Base-by-base conservation (phyloP, 73 alveolate species). In the Loxodes magnus region DNA sequence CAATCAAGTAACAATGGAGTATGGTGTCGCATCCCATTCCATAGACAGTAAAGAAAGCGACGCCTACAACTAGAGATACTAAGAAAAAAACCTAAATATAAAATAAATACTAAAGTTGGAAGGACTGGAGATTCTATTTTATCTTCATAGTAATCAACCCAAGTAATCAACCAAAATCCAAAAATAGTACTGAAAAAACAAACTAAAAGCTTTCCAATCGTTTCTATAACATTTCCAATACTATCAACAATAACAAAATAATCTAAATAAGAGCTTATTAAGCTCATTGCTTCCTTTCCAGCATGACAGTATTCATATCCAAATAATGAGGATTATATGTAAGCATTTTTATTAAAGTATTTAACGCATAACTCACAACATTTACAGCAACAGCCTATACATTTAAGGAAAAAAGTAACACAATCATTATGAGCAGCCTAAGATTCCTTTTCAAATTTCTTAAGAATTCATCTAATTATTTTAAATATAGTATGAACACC, bases 11-110 rank as follows among this genome's bases (percentile, higher is more conserved):
- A 51, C 92, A 82, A 17, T 76, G 88, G 37, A 86, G 79, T 57
- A 90, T 81, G 58, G 98, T 72, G 73, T 71, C 91, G 42, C 95
- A 73, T 31, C 95, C 75, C 88, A 84, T 77, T 24, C 87, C 73
- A 62, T 72, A 79, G 62, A 90, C 86, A 44, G 74, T 41, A 79
- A 90, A 62, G 78, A 84, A 79, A 35, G 85, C 75, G 10, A 77
- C 51, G 19, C 88, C 84, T 12, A 86, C 65, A 41, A 86, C 69
- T 44, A 77, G 79, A 16, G 94, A 87, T 28, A 90, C 71, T 29
- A 78, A 46, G 53, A 70, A 60, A 61, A 72, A 70, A 16, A 84
- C 71, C 49, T 55, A 64, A 24, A 82, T 38, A 38, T 15, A 15
- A 38, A 5, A 38, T 17, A 10, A 17, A 58, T 3, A 58, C 37